Evolutionary conservation across 495 filamentous ascomycete genomes (phyloP).

Genomic region (Wilcoxina mikolae): DNA sequence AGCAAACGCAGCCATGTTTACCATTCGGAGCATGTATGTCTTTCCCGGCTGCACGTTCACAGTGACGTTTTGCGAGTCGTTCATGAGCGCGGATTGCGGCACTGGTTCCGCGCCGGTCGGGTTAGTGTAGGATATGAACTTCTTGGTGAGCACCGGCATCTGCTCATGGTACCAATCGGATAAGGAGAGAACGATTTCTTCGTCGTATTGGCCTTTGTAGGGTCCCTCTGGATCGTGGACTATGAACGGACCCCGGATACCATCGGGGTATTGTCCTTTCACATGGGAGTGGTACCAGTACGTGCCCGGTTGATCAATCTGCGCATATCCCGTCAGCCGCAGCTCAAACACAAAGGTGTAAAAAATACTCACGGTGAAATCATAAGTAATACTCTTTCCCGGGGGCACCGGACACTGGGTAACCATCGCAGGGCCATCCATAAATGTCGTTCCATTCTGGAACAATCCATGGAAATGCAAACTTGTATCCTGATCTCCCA

Average conservation of each 20-base stretch:
- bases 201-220: slow-evolving; percentile 47
- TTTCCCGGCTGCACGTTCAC: slow-evolving; percentile 52
- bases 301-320: slow-evolving; percentile 54
- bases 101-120: slow-evolving; percentile 50
- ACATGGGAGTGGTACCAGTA: slow-evolving; percentile 77
- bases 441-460: slow-evolving; percentile 50
- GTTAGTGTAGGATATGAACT: slow-evolving; percentile 45
- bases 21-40: slow-evolving; percentile 64
- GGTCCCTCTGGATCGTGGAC: slow-evolving; percentile 52
- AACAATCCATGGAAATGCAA: slow-evolving; percentile 74
- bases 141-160: slow-evolving; percentile 42
- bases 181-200: slow-evolving; percentile 49
- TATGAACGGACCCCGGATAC: slow-evolving; percentile 54
- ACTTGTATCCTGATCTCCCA: slow-evolving; percentile 53
- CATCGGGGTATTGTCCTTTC: slow-evolving; percentile 58
- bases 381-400: slow-evolving; percentile 52
- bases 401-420: slow-evolving; percentile 56
- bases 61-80: slow-evolving; percentile 45
- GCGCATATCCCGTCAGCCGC: slow-evolving; percentile 17
- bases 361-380: slow-evolving; percentile 49
- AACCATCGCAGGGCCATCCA: slow-evolving; percentile 59
- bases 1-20: slow-evolving; percentile 62
- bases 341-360: not conserved
- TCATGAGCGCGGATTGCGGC: slow-evolving; percentile 52
- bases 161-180: slow-evolving; percentile 56